phyloP scores from a whole-genome alignment of 1,284 basidiomycete species.

The Garcileccinum viscosum region DNA sequence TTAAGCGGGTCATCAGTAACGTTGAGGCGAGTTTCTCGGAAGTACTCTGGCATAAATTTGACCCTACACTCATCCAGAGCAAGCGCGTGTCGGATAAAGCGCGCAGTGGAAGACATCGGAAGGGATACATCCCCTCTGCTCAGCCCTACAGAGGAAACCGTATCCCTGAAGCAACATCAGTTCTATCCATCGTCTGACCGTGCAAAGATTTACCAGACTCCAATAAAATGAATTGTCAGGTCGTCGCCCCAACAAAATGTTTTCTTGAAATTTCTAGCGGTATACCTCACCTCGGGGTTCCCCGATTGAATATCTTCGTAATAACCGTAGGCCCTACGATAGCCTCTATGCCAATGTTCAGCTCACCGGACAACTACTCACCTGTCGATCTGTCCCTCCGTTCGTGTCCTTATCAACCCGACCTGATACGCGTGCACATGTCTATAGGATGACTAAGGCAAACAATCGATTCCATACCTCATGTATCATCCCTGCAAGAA shows the following conservation, averaged over 20 bases:
- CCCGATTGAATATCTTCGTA: not conserved
- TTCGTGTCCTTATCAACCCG: not conserved
- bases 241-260: not conserved
- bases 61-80: not conserved
- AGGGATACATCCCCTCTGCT: not conserved
- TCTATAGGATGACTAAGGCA: not conserved
- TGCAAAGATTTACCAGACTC: not conserved
- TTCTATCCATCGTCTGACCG: not conserved
- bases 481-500: not conserved
- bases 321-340: not conserved
- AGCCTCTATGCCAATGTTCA: not conserved
- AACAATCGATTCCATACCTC: not conserved
- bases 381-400: not conserved
- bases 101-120: not conserved
- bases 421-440: not conserved
- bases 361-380: not conserved
- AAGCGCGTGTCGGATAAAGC: not conserved
- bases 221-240: not conserved
- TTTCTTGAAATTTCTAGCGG: not conserved
- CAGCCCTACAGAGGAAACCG: not conserved
- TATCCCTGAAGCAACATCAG: not conserved
- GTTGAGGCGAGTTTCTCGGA: not conserved
- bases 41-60: not conserved
- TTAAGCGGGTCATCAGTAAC: too few species aligned
- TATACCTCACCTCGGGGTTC: not conserved